A percentile compares a stretch with the other conserved stretches of the same genome.
Evolutionary conservation across 805 yeast genomes (phyloP).

Genomic region (Pichia exigua): DNA sequence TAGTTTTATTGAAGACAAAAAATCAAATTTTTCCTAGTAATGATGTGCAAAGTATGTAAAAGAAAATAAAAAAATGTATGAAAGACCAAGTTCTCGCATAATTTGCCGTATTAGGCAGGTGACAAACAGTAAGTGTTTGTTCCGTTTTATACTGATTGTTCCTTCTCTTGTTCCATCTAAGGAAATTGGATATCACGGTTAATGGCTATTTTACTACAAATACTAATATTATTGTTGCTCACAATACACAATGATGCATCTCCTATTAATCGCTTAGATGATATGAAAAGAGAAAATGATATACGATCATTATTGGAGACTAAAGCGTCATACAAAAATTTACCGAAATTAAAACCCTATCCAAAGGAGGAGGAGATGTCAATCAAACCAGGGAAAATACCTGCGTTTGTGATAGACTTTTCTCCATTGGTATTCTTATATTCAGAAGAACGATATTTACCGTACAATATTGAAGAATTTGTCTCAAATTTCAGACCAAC

Average conservation of each 20-base stretch:
- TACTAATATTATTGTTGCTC: neutral
- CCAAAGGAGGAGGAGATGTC: slow-evolving; percentile 32
- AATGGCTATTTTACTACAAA: neutral
- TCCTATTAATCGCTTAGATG: neutral
- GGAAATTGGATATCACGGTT: neutral
- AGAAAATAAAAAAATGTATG: neutral
- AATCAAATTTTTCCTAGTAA: neutral
- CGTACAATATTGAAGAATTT: slow-evolving; percentile 69
- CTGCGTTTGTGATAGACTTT: slow-evolving; percentile 52
- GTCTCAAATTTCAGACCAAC: slow-evolving; percentile 59
- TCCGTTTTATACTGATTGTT: neutral
- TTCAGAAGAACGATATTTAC: slow-evolving; percentile 80
- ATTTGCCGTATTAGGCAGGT: neutral
- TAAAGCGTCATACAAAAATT: slow-evolving; percentile 14
- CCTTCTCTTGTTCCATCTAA: neutral
- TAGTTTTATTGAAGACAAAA: neutral
- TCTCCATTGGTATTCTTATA: slow-evolving; percentile 80
- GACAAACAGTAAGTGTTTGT: neutral
- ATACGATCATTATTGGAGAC: neutral
- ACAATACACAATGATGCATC: neutral
- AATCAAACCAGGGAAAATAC: slow-evolving; percentile 47
- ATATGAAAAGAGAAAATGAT: neutral
- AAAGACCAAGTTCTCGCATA: neutral
- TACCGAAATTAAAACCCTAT: slow-evolving; percentile 31
- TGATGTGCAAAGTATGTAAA: neutral